Evolutionary conservation across 2,329 filamentous ascomycete genomes (phyloP), one percentile per base, ranked within the genome.

Genomic region (Cylindrodendrum hubeiense): DNA sequence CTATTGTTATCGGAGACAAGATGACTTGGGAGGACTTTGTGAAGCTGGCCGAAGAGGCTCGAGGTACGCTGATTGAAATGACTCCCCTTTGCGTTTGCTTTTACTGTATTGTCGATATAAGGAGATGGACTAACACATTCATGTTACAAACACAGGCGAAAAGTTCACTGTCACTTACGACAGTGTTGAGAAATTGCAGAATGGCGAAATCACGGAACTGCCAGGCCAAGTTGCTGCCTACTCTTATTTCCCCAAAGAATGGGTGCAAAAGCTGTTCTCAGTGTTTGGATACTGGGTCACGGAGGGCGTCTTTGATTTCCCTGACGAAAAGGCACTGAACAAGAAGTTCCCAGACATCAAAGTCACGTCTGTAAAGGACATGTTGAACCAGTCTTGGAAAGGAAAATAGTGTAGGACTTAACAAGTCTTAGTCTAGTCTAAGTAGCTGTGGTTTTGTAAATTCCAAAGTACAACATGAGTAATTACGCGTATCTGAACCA

Each of bases 21-120:
- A 60, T 82, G 19, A 83, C 81, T 0, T 82, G 77, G 71, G 83
- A 84, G 34, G 76, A 85, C 67, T 69, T 85, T 6, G 54, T 85
- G 15, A 43, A 50, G 15, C 60, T 82, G 13, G 83, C 80, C 0
- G 82, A 85, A 43, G 59, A 79, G 47, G 74, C 79, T 9, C 13
- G 50, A 39, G 50, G 50, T 53, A 53, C 6, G 46, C 5, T n/a
- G 4, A 13, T 13, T 15, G 17, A 3, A n/a, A n/a, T n/a, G n/a
- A n/a, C n/a, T n/a, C n/a, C n/a, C n/a, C n/a, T 9, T 47, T n/a
- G 22, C 39, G 12, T 44, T 4, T 21, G 22, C 3, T 5, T 24
- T 15, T 13, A 44, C 10, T 3, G 4, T 17, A 28, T 28, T 47
- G 22, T 4, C 17, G 15, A 28, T 2, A 7, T 10, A 28, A 30